Evolutionary conservation across 805 yeast genomes (phyloP).

Genomic region (Lachancea lanzarotensis): DNA sequence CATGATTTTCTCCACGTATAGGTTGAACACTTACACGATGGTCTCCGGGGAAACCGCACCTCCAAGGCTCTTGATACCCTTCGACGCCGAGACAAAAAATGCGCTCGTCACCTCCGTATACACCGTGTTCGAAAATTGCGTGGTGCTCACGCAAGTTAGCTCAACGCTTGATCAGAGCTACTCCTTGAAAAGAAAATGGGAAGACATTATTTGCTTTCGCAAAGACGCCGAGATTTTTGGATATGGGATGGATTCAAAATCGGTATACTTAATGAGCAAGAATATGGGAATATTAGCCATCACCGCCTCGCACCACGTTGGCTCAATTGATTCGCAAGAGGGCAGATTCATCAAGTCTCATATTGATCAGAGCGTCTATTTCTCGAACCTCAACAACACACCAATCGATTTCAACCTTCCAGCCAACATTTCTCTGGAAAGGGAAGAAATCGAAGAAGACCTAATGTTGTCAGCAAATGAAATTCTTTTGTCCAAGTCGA

Average conservation of each 20-base stretch:
- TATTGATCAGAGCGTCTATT: slow-evolving; percentile 73
- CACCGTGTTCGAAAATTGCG: slow-evolving; percentile 50
- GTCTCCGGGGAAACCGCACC: slow-evolving; percentile 20
- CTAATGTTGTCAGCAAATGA: slow-evolving; percentile 46
- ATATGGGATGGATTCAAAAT: slow-evolving; percentile 45
- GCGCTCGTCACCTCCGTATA: slow-evolving; percentile 40
- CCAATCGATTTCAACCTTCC: slow-evolving; percentile 44
- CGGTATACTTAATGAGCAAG: slow-evolving; percentile 44
- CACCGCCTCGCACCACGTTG: slow-evolving; percentile 33
- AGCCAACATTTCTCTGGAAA: slow-evolving; percentile 39
- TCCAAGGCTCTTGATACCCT: slow-evolving; percentile 52
- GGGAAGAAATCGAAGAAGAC: slow-evolving; percentile 45
- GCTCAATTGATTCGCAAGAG: slow-evolving; percentile 17
- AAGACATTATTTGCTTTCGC: slow-evolving; percentile 63
- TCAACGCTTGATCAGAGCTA: slow-evolving; percentile 31
- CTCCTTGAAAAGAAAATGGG: slow-evolving; percentile 56
- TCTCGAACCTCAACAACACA: slow-evolving; percentile 40
- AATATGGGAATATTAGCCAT: slow-evolving; percentile 58
- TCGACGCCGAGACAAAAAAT: slow-evolving; percentile 20
- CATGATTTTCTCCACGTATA: slow-evolving; percentile 56
- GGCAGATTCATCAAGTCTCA: slow-evolving; percentile 53
- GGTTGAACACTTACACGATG: slow-evolving; percentile 45
- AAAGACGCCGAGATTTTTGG: slow-evolving; percentile 50
- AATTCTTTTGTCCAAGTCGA: slow-evolving; percentile 49
- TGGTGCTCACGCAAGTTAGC: slow-evolving; percentile 60